A percentile compares a stretch with the other conserved stretches of the same genome.
These are phyloP conservation scores for Fusarium tricinctum DNA, from an alignment of 2,329 filamentous ascomycete genomes.

Conservation along the genomic window DNA sequence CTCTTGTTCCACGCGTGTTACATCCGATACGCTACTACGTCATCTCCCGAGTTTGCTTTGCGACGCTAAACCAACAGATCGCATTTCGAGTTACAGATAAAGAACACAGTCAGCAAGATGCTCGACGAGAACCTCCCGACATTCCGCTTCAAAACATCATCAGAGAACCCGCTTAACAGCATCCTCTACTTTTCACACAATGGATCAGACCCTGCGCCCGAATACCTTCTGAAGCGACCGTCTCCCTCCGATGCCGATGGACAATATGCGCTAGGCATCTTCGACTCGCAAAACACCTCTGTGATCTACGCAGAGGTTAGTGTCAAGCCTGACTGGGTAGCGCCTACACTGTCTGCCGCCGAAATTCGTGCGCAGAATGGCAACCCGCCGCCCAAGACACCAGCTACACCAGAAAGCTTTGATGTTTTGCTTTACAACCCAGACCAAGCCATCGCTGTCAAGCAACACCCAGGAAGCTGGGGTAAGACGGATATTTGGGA, in stretches of 20 bases:
- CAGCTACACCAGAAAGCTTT: conserved; percentile 83
- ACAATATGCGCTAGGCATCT: conserved; percentile 87
- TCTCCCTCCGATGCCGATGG: conserved; percentile 78
- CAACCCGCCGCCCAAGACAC: conserved; percentile 70
- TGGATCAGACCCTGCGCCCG: conserved; percentile 82
- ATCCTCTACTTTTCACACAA: conserved; percentile 75
- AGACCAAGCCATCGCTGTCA: conserved; percentile 82
- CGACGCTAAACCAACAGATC: conserved; percentile 21
- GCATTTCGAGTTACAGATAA: conserved; percentile 6
- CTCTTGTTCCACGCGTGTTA: conserved; percentile 3
- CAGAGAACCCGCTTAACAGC: conserved; percentile 68
- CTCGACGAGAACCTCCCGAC: conserved; percentile 94
- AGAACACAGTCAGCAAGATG: conserved; percentile 66
- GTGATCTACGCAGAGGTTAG: conserved; percentile 90
- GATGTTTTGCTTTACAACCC: conserved; percentile 94
- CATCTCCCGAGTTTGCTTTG: conserved; percentile 23
- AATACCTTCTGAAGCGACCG: conserved; percentile 85
- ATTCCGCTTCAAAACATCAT: conserved; percentile 67
- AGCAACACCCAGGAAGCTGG: conserved; percentile 81
- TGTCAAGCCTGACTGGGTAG: conserved; percentile 86
- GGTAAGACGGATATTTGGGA: conserved; percentile 86
- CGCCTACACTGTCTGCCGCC: conserved; percentile 84
- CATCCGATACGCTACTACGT: conserved; percentile 19
- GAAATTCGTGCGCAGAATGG: conserved; percentile 80
- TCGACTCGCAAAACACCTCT: conserved; percentile 83